These are phyloP conservation scores for Fusarium irregulare DNA, from an alignment of 2,329 filamentous ascomycete species.

Conservation along the genomic window DNA sequence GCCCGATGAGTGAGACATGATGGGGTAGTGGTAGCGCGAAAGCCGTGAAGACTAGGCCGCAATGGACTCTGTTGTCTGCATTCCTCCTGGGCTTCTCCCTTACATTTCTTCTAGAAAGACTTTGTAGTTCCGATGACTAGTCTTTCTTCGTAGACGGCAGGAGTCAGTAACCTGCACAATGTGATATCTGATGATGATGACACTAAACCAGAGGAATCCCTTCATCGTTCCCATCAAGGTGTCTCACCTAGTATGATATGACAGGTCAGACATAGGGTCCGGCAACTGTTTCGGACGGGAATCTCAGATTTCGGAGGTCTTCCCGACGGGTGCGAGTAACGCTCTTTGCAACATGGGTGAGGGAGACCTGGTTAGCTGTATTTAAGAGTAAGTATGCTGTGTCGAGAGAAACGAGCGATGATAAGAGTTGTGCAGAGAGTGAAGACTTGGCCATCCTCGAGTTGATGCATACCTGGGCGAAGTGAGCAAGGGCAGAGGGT, in stretches of 20 bases:
- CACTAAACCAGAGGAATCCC: background rate
- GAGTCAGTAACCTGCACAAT: background rate
- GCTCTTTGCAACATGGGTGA: background rate
- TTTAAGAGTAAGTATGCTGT: background rate
- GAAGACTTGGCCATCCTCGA: background rate
- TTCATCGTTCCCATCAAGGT: background rate
- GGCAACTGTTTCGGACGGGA: constrained; percentile 30
- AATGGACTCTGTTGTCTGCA: background rate
- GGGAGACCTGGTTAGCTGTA: background rate
- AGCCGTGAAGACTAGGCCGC: background rate
- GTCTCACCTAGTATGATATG: background rate
- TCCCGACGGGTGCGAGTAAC: constrained; percentile 15
- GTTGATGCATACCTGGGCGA: background rate
- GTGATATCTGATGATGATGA: background rate
- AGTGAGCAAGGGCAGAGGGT: background rate
- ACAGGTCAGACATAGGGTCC: constrained; percentile 24
- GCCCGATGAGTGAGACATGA: background rate
- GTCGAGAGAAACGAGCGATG: background rate
- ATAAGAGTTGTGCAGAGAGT: background rate
- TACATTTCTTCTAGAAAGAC: background rate
- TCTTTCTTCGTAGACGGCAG: too few relatives aligned
- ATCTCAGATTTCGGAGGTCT: constrained; percentile 33
- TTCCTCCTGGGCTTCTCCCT: background rate
- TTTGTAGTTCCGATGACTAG: too few relatives aligned
- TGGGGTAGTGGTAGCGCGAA: background rate